A percentile compares a stretch with the other conserved stretches of the same genome.
Conservation (phyloP, 306 rosid species). For the Pueraria montana region DNA sequence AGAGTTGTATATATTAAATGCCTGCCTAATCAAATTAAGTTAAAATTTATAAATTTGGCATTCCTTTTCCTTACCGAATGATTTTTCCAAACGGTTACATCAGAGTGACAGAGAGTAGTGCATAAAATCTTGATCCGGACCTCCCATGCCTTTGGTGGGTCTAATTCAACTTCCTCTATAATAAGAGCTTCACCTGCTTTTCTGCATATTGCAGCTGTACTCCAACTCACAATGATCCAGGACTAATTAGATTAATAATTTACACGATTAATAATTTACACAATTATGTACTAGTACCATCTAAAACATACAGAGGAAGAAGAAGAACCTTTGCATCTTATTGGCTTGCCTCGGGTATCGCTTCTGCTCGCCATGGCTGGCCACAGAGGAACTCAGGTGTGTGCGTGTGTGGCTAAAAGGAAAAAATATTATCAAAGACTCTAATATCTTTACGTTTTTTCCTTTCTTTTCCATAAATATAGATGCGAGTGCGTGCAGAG, state of each 20-base stretch:
- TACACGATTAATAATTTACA: too few species aligned
- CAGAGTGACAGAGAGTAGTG: constrained; percentile 71
- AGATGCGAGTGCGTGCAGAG: too few species aligned
- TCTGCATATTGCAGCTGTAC: constrained; percentile 77
- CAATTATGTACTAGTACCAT: too few species aligned
- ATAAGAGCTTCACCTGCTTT: constrained; percentile 61
- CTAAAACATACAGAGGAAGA: neutral
- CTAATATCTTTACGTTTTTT: too few species aligned
- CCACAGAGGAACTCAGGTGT: neutral
- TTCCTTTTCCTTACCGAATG: constrained; percentile 34
- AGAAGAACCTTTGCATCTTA: constrained; percentile 64
- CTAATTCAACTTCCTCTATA: constrained; percentile 71
- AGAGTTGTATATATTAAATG: too few species aligned
- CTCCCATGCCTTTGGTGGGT: constrained; percentile 70
- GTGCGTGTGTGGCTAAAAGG: too few species aligned
- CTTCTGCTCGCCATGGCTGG: constrained; percentile 48
- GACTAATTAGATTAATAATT: neutral
- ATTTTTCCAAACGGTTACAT: constrained; percentile 64
- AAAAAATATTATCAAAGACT: too few species aligned
- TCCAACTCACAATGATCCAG: neutral
- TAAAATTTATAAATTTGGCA: neutral
- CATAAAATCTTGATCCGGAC: constrained; percentile 66
- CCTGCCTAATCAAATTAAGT: neutral
- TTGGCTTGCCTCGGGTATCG: constrained; percentile 45
- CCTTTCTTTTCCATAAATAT: too few species aligned